Evolutionary conservation across 495 filamentous ascomycete species (phyloP).

Genomic region (Neurospora sublineolata): DNA sequence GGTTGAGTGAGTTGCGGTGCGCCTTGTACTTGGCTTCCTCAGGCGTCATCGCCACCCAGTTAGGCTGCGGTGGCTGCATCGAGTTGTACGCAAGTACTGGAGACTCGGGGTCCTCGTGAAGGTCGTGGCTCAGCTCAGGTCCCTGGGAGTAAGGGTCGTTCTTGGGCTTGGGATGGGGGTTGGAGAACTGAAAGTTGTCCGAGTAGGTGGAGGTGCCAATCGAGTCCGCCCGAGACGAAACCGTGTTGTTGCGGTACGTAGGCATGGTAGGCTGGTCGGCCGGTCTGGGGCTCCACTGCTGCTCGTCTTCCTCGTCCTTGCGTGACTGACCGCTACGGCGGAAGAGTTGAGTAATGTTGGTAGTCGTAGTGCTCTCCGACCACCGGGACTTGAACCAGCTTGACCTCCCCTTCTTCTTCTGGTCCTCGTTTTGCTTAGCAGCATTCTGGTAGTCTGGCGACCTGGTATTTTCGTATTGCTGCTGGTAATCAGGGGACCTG

Average conservation of each 20-base stretch:
- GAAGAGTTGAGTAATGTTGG: constrained; percentile 43
- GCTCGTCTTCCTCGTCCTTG: constrained; percentile 32
- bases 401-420: constrained; percentile 88
- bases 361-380: constrained; percentile 82
- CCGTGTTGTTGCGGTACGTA: constrained; percentile 9
- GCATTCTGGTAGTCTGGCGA: constrained; percentile 34
- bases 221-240: constrained; percentile 58
- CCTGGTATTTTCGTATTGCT: constrained; percentile 25
- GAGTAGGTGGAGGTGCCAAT: constrained; percentile 40
- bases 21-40: constrained; percentile 87
- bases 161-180: constrained; percentile 43
- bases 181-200: constrained; percentile 52
- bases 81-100: constrained; percentile 11
- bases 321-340: constrained; percentile 37
- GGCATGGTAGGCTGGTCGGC: constrained; percentile 3
- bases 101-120: constrained; percentile 8
- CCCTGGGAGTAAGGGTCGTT: constrained; percentile 54
- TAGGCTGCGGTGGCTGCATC: constrained; percentile 19
- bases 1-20: constrained; percentile 76
- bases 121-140: constrained; percentile 24
- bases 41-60: constrained; percentile 38
- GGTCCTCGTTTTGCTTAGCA: constrained; percentile 52
- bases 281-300: constrained; percentile 3
- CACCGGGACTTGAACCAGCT: constrained; percentile 89
- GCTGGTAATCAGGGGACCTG: constrained; percentile 31